Evolutionary conservation across 2,329 filamentous ascomycete species (phyloP), one percentile per base, ranked within the genome.

Genomic region (Stachybotrys chartarum): DNA sequence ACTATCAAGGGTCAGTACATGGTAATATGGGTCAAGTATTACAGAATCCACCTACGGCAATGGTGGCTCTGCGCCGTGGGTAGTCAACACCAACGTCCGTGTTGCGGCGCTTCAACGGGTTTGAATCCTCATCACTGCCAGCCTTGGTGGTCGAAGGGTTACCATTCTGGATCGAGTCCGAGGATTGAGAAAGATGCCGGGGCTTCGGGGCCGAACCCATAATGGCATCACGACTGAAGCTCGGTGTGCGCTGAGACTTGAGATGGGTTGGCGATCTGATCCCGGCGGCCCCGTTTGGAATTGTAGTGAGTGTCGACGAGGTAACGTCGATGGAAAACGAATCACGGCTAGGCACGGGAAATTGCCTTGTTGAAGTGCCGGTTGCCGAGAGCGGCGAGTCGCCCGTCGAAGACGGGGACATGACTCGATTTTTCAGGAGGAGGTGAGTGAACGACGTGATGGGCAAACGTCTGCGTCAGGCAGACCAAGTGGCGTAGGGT

Each of bases 21-120:
- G 14, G 7, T 42, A 14, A 42, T 14, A 10, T 10, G 35, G 35
- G 35, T 6, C 5, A 42, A 42, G 35, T 10, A 24, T 24, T 24
- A 24, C 24, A 10, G 35, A 24, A 7, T 51, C 46, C 16, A 76
- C 82, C 61, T 78, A 86, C 83, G 62, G 84, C 84, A 64, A 87
- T 87, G 31, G 82, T 86, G 46, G 84, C 84, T 66, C 84, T 76
- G 60, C 84, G 75, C 60, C 84, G 77, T 16, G 84, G 84, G 65
- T 86, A 87, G 66, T 86, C 83, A 51, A 85, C 74, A 17, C 78
- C 79, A 42, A 76, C 78, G 63, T 86, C 83, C 12, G 81, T 83
- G 63, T 82, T 84, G 61, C 83, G 78, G 63, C 83, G 76, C 70
- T 86, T 85, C 32, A 84, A 70, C 45, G 82, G 81, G 59, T 82